These are phyloP conservation scores for Chlorella sp. DNA, from an alignment of 139 green algal species.

Conservation along the genomic window DNA sequence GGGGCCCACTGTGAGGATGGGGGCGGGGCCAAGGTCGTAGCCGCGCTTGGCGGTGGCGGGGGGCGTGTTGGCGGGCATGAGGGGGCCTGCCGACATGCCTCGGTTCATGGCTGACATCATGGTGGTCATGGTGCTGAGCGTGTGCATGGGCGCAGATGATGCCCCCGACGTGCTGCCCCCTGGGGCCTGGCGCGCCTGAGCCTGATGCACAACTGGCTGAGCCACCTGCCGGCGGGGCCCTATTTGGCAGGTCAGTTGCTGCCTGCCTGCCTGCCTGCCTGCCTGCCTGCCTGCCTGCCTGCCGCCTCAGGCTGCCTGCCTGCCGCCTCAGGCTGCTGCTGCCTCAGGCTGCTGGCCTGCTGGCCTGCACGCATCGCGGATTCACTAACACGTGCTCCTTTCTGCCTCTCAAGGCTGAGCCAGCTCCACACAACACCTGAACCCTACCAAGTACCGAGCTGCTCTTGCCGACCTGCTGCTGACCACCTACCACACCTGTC, in stretches of 20 bases:
- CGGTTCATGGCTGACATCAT: constrained; percentile 25
- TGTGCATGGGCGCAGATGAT: too few species aligned
- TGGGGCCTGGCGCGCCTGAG: too few species aligned
- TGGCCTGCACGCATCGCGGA: too few species aligned
- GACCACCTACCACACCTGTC: neutral
- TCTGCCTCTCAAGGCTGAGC: too few species aligned
- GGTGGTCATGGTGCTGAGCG: too few species aligned
- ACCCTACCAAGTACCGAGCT: too few species aligned
- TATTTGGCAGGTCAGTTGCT: neutral
- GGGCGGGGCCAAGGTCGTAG: constrained; percentile 23
- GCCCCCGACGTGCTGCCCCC: too few species aligned
- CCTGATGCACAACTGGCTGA: too few species aligned
- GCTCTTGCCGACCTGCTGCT: neutral
- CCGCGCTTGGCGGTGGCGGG: constrained; percentile 3
- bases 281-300: neutral
- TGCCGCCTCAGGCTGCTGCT: neutral
- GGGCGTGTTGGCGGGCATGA: constrained; percentile 6
- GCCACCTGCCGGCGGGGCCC: too few species aligned
- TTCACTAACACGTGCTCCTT: too few species aligned
- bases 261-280: neutral
- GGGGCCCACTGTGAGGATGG: neutral
- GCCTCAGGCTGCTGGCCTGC: too few species aligned
- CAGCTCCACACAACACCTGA: neutral
- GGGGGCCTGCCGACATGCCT: neutral
- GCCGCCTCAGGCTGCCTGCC: neutral